Percentiles rank a stretch among this genome's conserved stretches.
Conservation (phyloP, 441 rosid species). For the Populus hybrid region DNA sequence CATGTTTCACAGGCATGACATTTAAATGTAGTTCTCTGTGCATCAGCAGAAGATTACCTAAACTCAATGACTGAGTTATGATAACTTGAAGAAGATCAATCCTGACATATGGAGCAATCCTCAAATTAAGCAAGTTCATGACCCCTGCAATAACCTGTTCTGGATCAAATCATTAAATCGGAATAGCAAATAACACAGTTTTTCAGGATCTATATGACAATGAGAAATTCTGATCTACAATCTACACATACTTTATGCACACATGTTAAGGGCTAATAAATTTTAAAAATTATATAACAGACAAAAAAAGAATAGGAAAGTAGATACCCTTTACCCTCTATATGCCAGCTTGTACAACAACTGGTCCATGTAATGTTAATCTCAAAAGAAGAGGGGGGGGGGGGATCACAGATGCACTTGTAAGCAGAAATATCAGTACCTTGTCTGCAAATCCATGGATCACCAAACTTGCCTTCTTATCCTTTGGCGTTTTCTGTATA, state of each 20-base stretch:
- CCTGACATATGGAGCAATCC: slow-evolving; percentile 76
- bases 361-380: background rate
- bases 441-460: slow-evolving; percentile 90
- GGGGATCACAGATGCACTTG: background rate
- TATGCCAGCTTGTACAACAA: background rate
- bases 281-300: background rate
- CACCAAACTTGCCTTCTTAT: slow-evolving; percentile 88
- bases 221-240: background rate
- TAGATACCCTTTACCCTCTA: background rate
- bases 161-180: slow-evolving; percentile 25
- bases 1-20: slow-evolving; percentile 1
- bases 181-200: background rate
- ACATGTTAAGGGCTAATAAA: slow-evolving; percentile 5
- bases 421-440: slow-evolving; percentile 38
- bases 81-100: slow-evolving; percentile 70
- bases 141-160: slow-evolving; percentile 89
- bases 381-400: background rate
- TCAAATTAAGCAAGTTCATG: slow-evolving; percentile 62
- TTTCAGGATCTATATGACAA: background rate
- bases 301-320: background rate
- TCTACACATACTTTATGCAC: background rate
- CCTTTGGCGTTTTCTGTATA: slow-evolving; percentile 92
- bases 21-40: background rate
- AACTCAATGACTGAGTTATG: slow-evolving; percentile 59
- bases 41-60: slow-evolving; percentile 35